Percentiles rank a stretch among this genome's conserved stretches.
These are phyloP conservation scores for Tolypocladium album DNA, from an alignment of 2,329 filamentous ascomycete genomes.

Conservation along the genomic window DNA sequence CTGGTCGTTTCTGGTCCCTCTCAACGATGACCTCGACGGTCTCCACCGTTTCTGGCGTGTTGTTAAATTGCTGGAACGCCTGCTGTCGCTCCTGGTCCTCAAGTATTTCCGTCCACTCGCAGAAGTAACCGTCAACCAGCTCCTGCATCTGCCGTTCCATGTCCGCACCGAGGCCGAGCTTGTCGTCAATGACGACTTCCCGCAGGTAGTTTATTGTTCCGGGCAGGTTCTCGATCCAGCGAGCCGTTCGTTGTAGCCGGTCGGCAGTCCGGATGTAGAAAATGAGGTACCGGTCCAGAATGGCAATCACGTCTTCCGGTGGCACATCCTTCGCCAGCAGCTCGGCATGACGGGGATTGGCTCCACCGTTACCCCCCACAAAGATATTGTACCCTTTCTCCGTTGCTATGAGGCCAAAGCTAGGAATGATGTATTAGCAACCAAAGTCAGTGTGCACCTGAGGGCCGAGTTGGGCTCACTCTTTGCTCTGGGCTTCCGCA, in stretches of 20 bases:
- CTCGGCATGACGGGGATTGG: conserved; percentile 72
- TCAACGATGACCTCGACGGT: conserved; percentile 62
- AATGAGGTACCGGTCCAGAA: conserved; percentile 81
- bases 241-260: conserved; percentile 77
- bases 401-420: conserved; percentile 82
- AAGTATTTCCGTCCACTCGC: conserved; percentile 83
- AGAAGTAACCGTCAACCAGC: conserved; percentile 74
- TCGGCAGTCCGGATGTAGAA: conserved; percentile 93
- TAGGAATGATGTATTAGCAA: conserved; percentile 15
- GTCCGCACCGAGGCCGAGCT: conserved; percentile 72
- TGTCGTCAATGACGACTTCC: conserved; percentile 75
- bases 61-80: conserved; percentile 74
- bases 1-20: conserved; percentile 61
- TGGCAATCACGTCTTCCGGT: conserved; percentile 69
- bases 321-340: conserved; percentile 79
- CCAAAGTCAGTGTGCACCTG: too few species aligned
- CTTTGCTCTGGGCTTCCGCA: conserved; percentile 85
- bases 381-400: conserved; percentile 93
- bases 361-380: conserved; percentile 80
- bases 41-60: conserved; percentile 53
- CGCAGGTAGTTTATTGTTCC: conserved; percentile 76
- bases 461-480: conserved; percentile 36
- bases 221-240: conserved; percentile 77
- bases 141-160: conserved; percentile 83
- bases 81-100: conserved; percentile 50